phyloP scores from a whole-genome alignment of 331 rosid genomes.

The Pyracantha coccinea region DNA sequence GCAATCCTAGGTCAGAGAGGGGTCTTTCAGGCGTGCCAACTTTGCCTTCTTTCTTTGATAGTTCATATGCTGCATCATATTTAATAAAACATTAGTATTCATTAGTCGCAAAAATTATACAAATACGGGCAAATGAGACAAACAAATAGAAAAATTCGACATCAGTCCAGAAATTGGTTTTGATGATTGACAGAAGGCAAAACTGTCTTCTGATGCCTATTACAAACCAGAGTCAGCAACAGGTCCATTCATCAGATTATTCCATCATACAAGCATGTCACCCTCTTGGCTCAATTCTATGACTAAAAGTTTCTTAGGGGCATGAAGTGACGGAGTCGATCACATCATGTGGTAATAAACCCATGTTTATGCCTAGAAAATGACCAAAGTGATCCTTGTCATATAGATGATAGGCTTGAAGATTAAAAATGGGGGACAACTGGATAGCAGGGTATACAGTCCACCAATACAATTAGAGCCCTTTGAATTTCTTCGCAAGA shows the following conservation, averaged over 20 bases:
- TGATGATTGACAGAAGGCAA: not conserved
- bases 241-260: not conserved
- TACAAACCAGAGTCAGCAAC: not conserved
- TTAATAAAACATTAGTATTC: slow-evolving; percentile 13
- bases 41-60: slow-evolving; percentile 94
- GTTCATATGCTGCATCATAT: slow-evolving; percentile 82
- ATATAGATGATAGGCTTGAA: not conserved
- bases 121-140: not conserved
- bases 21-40: slow-evolving; percentile 99
- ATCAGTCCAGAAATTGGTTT: not conserved
- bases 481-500: no score
- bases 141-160: not conserved
- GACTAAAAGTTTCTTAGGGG: not conserved
- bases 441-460: no score
- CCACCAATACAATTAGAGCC: no score
- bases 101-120: not conserved
- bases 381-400: no score
- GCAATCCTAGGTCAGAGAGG: slow-evolving; percentile 91
- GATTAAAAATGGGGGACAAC: not conserved
- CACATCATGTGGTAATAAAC: not conserved
- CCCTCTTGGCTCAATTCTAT: not conserved
- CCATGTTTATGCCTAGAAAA: no score
- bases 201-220: not conserved
- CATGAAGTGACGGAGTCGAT: no score
- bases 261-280: not conserved